These are phyloP conservation scores for Flammula alnicola DNA, from an alignment of 1,284 basidiomycete genomes.

Conservation along the genomic window DNA sequence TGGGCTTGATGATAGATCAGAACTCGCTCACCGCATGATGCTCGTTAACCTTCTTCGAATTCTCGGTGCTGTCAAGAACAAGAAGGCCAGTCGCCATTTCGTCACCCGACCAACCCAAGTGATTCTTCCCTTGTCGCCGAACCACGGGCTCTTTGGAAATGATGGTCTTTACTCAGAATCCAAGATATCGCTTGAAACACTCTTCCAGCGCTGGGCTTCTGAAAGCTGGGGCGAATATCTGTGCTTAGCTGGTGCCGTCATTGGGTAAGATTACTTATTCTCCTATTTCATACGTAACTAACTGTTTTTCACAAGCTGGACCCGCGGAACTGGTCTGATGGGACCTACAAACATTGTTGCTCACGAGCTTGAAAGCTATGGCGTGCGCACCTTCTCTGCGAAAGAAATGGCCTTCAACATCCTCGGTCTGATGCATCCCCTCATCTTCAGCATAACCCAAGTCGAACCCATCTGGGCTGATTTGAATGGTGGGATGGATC, in stretches of 20 bases:
- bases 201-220: slow-evolving; percentile 98
- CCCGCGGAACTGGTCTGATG: slow-evolving; percentile 98
- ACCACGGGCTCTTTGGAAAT: slow-evolving; percentile 97
- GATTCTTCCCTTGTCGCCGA: slow-evolving; percentile 95
- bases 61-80: slow-evolving; percentile 95
- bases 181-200: slow-evolving; percentile 96
- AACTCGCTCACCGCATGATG: slow-evolving; percentile 98
- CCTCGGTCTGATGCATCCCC: slow-evolving; percentile 97
- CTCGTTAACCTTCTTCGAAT: slow-evolving; percentile 93
- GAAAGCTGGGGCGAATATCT: slow-evolving; percentile 99
- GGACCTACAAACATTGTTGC: slow-evolving; percentile 94
- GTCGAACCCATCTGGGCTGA: slow-evolving; percentile 99
- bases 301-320: slow-evolving; percentile 66
- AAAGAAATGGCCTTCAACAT: slow-evolving; percentile 99
- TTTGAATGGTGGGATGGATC: slow-evolving; percentile 97
- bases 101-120: slow-evolving; percentile 98
- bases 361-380: slow-evolving; percentile 91
- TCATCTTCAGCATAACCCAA: slow-evolving; percentile 99
- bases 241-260: slow-evolving; percentile 96
- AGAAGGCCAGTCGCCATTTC: slow-evolving; percentile 96
- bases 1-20: slow-evolving; percentile 94
- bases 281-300: slow-evolving; percentile 19
- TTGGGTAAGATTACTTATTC: slow-evolving; percentile 68
- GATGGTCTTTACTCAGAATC: slow-evolving; percentile 98
- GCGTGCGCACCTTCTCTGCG: slow-evolving; percentile 96